Percentiles rank a stretch among this genome's conserved stretches.
phyloP scores from a whole-genome alignment of 1,284 basidiomycete species.

The Microbotryomycetes sp. region DNA sequence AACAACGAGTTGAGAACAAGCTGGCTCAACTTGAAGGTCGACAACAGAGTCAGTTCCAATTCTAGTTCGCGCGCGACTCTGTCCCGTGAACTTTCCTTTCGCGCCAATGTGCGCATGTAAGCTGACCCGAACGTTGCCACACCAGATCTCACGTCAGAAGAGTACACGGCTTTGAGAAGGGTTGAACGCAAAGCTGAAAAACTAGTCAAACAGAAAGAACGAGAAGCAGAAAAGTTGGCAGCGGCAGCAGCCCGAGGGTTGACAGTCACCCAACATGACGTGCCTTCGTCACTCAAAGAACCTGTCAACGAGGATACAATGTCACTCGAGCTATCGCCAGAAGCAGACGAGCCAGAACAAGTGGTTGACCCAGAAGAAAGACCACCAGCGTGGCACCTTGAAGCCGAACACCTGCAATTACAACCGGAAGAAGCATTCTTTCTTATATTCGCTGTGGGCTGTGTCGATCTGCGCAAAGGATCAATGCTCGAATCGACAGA shows the following conservation, averaged over 20 bases:
- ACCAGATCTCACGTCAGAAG: conserved; percentile 69
- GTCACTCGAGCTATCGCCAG: neutral
- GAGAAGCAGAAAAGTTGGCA: conserved; percentile 67
- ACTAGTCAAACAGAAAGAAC: conserved; percentile 53
- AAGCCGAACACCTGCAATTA: conserved; percentile 87
- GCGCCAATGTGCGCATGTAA: no score
- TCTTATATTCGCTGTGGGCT: conserved; percentile 46
- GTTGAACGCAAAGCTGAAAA: conserved; percentile 85
- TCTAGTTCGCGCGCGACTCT: neutral
- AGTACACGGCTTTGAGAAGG: conserved; percentile 75
- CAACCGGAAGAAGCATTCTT: conserved; percentile 91
- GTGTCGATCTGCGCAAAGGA: conserved; percentile 9
- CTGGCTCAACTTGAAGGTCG: conserved; percentile 54
- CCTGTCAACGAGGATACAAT: neutral
- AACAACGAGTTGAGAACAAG: conserved; percentile 52
- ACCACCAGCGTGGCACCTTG: conserved; percentile 33
- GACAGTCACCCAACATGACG: neutral
- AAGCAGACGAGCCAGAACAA: conserved; percentile 42
- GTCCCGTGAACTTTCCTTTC: neutral
- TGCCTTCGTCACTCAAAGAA: neutral
- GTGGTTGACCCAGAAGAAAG: conserved; percentile 40
- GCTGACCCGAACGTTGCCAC: neutral
- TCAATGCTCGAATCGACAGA: neutral
- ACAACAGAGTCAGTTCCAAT: conserved; percentile 47
- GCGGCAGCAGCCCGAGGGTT: conserved; percentile 58